Evolutionary conservation across 129 eudicot genomes (phyloP), one percentile per base, ranked within the genome.

Genomic region (Flaveria brownii): DNA sequence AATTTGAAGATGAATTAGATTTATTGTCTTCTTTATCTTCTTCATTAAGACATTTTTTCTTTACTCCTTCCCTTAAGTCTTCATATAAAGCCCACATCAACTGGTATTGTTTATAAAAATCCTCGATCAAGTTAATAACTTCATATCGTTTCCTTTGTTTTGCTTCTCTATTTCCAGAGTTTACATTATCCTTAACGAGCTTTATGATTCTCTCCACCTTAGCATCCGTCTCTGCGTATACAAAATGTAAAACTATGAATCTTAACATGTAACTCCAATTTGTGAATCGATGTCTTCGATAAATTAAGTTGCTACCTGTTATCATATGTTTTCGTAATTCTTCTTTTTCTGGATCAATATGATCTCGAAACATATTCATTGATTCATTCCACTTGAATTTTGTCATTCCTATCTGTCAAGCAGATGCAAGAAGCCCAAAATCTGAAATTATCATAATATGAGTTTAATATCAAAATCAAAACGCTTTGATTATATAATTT

Each of bases 301-400:
- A 78, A 65, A n/a, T n/a, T n/a, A n/a, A 63, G 71, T 22, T 45
- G 51, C 77, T 86, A 82, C 92, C 90, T 78, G 78, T 52, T 86
- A 84, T 85, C 23, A 78, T 76, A 78, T 72, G 64, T 80, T 83
- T 92, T 61, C 81, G 75, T 22, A 84, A 87, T 43, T 89, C 96
- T 41, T 86, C 97, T 15, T 85, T 89, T 71, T 81, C 86, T 9
- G 92, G 87, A 82, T 87, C 91, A 43, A 85, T 70, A 80, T 86
- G 92, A 71, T 64, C 80, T 65, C 65, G 59, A 45, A 84, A 81
- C 56, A 78, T 56, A 61, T 84, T 78, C 80, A 81, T 22, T 11
- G 87, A 73, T 57, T 78, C 89, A 75, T 78, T 86, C 96, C 82
- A 85, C 73, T 70, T 68, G 25, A 71, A 79, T 68, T 80, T 92